A percentile compares a stretch with the other conserved stretches of the same genome.
Conservation (phyloP, 129 eudicot genomes). For the Flaveria trinervia region DNA sequence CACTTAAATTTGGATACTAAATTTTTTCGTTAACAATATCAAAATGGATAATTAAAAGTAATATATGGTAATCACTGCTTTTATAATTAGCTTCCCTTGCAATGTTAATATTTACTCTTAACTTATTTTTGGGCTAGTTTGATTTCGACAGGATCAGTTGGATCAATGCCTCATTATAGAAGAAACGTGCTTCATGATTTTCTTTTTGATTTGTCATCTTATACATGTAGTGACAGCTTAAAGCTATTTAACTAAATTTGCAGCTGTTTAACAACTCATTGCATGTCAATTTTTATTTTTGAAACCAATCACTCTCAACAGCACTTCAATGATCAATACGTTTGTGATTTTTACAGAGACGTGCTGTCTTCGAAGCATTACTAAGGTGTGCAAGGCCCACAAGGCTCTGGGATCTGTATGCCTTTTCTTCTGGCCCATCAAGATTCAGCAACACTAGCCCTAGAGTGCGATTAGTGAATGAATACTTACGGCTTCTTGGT, state of each 20-base stretch:
- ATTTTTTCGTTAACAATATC: background rate
- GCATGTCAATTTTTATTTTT: background rate
- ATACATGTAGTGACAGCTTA: background rate
- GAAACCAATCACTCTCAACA: background rate
- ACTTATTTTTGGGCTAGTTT: background rate
- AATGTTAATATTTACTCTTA: background rate
- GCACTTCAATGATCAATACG: background rate
- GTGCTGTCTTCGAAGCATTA: constrained; percentile 80
- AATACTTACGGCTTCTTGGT: constrained; percentile 92
- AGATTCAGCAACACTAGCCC: constrained; percentile 66
- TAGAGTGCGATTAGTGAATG: constrained; percentile 74
- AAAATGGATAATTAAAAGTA: background rate
- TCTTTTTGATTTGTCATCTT: background rate
- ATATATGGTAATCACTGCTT: background rate
- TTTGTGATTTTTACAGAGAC: constrained; percentile 57
- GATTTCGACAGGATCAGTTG: background rate
- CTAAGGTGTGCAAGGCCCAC: constrained; percentile 76
- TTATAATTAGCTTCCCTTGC: background rate
- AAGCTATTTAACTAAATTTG: background rate
- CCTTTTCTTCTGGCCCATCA: constrained; percentile 76
- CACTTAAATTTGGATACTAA: background rate
- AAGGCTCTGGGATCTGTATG: constrained; percentile 91
- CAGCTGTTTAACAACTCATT: background rate
- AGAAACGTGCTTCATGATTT: background rate
- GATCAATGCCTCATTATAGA: background rate